Base-by-base conservation (phyloP, 345 rosid species). In the Sisymbrium irio region DNA sequence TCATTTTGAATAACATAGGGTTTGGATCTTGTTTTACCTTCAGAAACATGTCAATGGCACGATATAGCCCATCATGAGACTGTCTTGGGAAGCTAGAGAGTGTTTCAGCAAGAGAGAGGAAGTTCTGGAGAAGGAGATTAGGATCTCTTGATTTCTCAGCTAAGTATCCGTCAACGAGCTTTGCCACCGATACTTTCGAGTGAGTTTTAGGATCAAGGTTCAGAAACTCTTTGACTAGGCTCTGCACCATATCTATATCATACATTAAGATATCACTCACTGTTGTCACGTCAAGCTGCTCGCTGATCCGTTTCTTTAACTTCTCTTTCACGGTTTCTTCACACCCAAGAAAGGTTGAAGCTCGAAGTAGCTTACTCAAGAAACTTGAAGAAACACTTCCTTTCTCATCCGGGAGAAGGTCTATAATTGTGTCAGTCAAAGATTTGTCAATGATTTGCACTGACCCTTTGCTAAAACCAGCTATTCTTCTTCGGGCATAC, bases 11-110 rank as follows among this genome's bases (percentile, higher is more conserved):
- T 10, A 51, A 22, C 10, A 61, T 15, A 15, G 28, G 19, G 10
- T 61, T 17, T 56, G 28, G 1, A 36, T 37, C 35, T 47, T 57
- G 27, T 8, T 47, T 59, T 39, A 88, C 95, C 95, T 89, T 89
- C 1, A 89, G 80, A 66, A 81, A 87, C 87, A 85, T 87, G 83
- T 89, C 95, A 3, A 89, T 80, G 50, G 90, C 92, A 2, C 88
- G 88, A 58, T 89, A 89, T 72, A 89, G 27, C 54, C 88, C 83
- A 22, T 87, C 95, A 65, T 89, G 90, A 35, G 84, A 77, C 12
- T 79, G 77, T 74, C 88, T 81, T 4, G 92, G 79, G 79, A 89
- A 84, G 72, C 45, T 72, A 2, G 89, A 77, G 11, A 81, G 59
- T 58, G 49, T 70, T 47, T 80, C 87, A 0, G 85, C 86, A 41